These are phyloP conservation scores for Termitomyces sp. DNA, from an alignment of 768 basidiomycete species.

Conservation along the genomic window DNA sequence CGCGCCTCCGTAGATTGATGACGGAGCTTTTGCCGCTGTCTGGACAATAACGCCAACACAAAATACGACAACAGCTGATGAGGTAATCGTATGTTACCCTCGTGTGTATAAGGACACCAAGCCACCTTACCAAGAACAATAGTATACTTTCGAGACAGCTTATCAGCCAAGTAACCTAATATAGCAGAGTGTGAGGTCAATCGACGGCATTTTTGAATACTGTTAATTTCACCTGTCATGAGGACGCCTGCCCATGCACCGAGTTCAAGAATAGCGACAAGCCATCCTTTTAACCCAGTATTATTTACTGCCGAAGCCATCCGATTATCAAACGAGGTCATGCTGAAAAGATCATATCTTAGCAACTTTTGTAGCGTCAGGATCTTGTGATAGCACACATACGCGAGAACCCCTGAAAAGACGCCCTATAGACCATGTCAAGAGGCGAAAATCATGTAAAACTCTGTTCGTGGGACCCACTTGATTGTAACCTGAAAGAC, in stretches of 20 bases:
- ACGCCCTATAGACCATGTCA: conserved; percentile 47
- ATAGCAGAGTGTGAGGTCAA: background rate
- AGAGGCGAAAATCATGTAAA: background rate
- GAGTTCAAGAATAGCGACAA: conserved; percentile 72
- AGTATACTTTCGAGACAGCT: conserved; percentile 70
- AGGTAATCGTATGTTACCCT: conserved; percentile 6
- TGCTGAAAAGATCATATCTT: conserved; percentile 25
- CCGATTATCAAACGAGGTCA: conserved; percentile 48
- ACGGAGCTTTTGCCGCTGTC: conserved; percentile 50
- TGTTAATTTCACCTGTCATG: conserved; percentile 44
- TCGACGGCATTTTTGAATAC: background rate
- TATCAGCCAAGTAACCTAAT: conserved; percentile 62
- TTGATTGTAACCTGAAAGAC: conserved; percentile 58
- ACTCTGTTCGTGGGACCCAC: conserved; percentile 23
- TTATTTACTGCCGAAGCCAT: conserved; percentile 56
- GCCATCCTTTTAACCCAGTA: conserved; percentile 60
- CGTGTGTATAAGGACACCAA: background rate
- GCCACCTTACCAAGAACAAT: conserved; percentile 48
- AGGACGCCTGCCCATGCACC: conserved; percentile 79
- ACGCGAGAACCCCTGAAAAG: conserved; percentile 73
- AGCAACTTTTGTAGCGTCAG: background rate
- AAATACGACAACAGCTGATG: conserved; percentile 55
- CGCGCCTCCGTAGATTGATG: conserved; percentile 63
- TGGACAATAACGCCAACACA: conserved; percentile 76
- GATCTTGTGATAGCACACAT: background rate